Evolutionary conservation across 2,329 filamentous ascomycete genomes (phyloP).

Genomic region (Trichoderma lentiforme): DNA sequence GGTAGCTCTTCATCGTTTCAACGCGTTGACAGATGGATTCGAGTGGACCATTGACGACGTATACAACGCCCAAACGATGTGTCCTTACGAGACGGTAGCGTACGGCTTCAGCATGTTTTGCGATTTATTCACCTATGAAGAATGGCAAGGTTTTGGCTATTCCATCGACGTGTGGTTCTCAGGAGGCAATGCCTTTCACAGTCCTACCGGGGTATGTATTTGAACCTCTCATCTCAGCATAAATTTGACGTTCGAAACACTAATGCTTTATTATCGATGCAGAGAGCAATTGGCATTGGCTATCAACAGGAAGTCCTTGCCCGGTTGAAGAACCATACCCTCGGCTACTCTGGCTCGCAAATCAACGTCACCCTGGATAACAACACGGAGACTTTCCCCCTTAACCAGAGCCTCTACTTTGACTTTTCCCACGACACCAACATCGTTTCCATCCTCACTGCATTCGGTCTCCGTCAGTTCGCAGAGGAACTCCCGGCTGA

Average conservation of each 20-base stretch:
- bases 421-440: conserved; percentile 79
- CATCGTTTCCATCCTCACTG: conserved; percentile 65
- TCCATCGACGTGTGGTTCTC: conserved; percentile 64
- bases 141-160: conserved; percentile 73
- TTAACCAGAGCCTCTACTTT: conserved; percentile 70
- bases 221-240: not conserved
- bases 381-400: conserved; percentile 65
- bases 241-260: not conserved
- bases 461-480: conserved; percentile 71
- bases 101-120: conserved; percentile 74
- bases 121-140: conserved; percentile 68
- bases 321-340: conserved; percentile 63
- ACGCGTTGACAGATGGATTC: conserved; percentile 51
- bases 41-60: conserved; percentile 63
- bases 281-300: conserved; percentile 68
- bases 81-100: conserved; percentile 74
- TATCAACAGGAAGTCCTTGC: conserved; percentile 72
- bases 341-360: conserved; percentile 56
- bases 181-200: conserved; percentile 59
- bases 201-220: conserved; percentile 54
- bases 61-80: conserved; percentile 68
- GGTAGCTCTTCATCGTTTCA: conserved; percentile 57
- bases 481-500: conserved; percentile 54
- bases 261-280: not conserved
- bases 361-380: conserved; percentile 70